Evolutionary conservation across 2,329 filamentous ascomycete species (phyloP).

Genomic region (Colletotrichum costaricense): DNA sequence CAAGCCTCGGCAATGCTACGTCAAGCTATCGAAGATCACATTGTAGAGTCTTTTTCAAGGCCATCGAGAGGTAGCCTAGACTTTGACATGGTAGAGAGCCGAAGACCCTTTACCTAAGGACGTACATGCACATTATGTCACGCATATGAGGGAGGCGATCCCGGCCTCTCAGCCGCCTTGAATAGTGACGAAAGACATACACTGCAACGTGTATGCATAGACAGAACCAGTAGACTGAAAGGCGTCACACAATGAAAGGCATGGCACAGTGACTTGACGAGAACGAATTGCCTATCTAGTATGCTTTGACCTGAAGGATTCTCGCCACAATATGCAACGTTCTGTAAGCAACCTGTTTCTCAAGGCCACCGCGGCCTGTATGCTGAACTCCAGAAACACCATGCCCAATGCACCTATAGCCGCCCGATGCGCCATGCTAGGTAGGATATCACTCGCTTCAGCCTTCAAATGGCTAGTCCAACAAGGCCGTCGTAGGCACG

Average conservation of each 20-base stretch:
- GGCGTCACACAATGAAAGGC: neutral
- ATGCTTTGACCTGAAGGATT: neutral
- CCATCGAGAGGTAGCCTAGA: too few relatives aligned
- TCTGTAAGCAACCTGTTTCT: conserved; percentile 11
- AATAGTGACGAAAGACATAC: neutral
- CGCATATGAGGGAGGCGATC: too few relatives aligned
- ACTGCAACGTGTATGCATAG: neutral
- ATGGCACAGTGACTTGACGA: neutral
- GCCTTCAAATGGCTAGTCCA: conserved; percentile 8
- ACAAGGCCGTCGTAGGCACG: conserved; percentile 64
- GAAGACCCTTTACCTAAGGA: too few relatives aligned
- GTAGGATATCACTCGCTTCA: conserved; percentile 15
- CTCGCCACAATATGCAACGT: conserved; percentile 12
- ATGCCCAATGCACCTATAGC: conserved; percentile 28
- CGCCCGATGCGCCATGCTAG: conserved; percentile 16
- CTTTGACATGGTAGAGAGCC: neutral
- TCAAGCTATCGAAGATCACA: neutral
- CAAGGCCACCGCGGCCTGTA: conserved; percentile 16
- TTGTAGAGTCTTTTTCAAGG: neutral
- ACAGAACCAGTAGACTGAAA: neutral
- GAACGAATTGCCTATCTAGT: neutral
- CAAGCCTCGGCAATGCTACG: neutral
- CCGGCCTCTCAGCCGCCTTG: neutral
- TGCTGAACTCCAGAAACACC: conserved; percentile 34
- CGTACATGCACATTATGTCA: too few relatives aligned